Base-by-base conservation (phyloP, 1,284 basidiomycete species). In the Heimioporus retisporus region DNA sequence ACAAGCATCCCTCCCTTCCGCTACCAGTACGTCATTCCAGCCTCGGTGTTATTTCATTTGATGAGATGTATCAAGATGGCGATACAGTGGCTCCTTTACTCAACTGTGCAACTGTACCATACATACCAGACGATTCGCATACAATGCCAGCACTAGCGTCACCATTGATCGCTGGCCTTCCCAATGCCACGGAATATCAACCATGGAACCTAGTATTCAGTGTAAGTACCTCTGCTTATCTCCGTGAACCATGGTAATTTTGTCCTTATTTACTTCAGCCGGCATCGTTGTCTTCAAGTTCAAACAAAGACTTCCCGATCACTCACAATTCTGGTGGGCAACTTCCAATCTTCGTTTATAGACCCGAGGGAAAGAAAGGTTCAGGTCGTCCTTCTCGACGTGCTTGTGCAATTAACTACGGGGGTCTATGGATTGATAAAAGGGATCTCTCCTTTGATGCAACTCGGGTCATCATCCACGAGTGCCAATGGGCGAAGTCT, bases 401-500 rank as follows among this genome's bases (percentile, higher is more conserved):
- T 25, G 51, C 58, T 8, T 51, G 55, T 28, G 57, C 62, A 19
- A n/a, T 73, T 18, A 57, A 43, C 16, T 14, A 64, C 2, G 56
- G 58, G 6, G 70, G 64, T 11, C 6, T 63, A 2, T 55, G 53
- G 62, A 63, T 71, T 43, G 68, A 69, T 55, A 40, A 54, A 31
- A 64, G 59, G 1, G 67, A 69, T 42, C 55, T 69, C 31, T n/a
- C 10, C 28, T 14, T 6, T n/a, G 18, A 25, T 10, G 8, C 2
- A 28, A 19, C 8, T 13, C 42, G 11, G 11, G 62, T 69, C 46
- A 43, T 19, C 21, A 61, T 71, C 50, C 62, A 69, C 11, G 16
- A 62, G 56, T 71, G 69, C n/a, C 60, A 44, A 10, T 71, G 69
- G 69, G 50, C 44, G 4, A 31, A 25, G 23, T 48, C 60, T 11